phyloP scores from a whole-genome alignment of 2,329 filamentous ascomycete genomes.

The Talaromyces islandicus region DNA sequence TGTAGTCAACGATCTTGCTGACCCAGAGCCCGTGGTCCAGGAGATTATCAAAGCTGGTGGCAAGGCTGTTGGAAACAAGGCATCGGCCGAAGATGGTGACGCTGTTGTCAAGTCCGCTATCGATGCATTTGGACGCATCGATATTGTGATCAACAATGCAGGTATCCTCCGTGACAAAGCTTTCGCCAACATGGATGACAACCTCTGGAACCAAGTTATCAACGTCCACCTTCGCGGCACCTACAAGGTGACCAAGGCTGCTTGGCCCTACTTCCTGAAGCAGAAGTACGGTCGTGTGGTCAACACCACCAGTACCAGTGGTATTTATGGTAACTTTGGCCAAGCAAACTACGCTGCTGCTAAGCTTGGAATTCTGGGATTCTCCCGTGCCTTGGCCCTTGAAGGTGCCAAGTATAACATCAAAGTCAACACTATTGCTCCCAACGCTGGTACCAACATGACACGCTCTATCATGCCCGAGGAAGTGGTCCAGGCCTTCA shows the following conservation, averaged over 20 bases:
- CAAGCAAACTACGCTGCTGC: constrained; percentile 96
- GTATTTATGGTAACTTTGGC: constrained; percentile 98
- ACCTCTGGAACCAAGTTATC: constrained; percentile 84
- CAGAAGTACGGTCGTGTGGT: constrained; percentile 97
- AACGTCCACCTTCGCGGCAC: constrained; percentile 91
- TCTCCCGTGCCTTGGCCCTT: constrained; percentile 85
- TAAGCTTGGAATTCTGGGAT: constrained; percentile 88
- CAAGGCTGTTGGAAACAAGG: constrained; percentile 87
- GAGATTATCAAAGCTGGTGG: constrained; percentile 89
- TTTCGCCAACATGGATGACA: constrained; percentile 95
- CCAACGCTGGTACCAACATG: constrained; percentile 94
- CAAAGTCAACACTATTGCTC: constrained; percentile 94
- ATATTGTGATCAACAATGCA: constrained; percentile 96
- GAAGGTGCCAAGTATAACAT: constrained; percentile 98
- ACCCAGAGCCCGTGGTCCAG: constrained; percentile 83
- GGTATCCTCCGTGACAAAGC: constrained; percentile 97
- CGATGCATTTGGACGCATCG: constrained; percentile 85
- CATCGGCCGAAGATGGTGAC: constrained; percentile 88
- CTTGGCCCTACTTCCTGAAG: constrained; percentile 96
- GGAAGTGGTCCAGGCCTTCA: constrained; percentile 97
- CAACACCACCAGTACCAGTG: constrained; percentile 94
- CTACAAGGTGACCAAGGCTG: constrained; percentile 94
- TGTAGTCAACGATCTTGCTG: constrained; percentile 91
- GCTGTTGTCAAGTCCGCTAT: constrained; percentile 87
- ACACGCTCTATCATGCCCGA: constrained; percentile 90